Percentiles rank a stretch among this genome's conserved stretches.
phyloP scores from a whole-genome alignment of 148 eudicot species.

The Suaeda aralocaspica region DNA sequence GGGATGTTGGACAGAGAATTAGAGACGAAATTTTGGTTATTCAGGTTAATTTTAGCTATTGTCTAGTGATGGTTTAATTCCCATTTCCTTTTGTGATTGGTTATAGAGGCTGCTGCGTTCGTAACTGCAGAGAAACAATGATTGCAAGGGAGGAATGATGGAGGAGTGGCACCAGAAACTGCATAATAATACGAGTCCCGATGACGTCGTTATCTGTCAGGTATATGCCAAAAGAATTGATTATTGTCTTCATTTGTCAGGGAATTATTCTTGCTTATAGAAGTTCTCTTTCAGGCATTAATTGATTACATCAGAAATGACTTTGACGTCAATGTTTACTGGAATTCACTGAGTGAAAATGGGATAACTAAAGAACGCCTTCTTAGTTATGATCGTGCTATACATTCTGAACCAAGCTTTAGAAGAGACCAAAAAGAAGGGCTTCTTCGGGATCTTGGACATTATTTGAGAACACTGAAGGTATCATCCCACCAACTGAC shows the following conservation, averaged over 20 bases:
- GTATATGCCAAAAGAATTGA: conserved; percentile 33
- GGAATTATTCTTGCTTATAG: conserved; percentile 17
- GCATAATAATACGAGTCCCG: conserved; percentile 98
- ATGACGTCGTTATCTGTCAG: conserved; percentile 97
- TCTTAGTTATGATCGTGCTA: conserved; percentile 94
- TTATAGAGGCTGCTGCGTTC: not conserved
- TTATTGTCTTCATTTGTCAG: conserved; percentile 12
- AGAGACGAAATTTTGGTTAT: conserved; percentile 96
- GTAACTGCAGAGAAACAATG: conserved; percentile 73
- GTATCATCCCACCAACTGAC: conserved; percentile 28
- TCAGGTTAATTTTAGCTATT: conserved; percentile 42
- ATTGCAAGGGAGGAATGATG: conserved; percentile 96
- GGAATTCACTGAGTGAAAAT: conserved; percentile 88
- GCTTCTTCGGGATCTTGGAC: conserved; percentile 87
- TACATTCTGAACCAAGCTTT: conserved; percentile 84
- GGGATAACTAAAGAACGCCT: conserved; percentile 98
- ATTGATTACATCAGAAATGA: conserved; percentile 79
- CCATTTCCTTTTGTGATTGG: conserved; percentile 4
- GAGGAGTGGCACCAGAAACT: conserved; percentile 99
- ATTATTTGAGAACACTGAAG: conserved; percentile 94
- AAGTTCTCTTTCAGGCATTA: conserved; percentile 55
- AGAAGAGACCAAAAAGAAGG: conserved; percentile 84
- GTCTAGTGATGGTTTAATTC: not conserved
- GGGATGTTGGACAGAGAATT: conserved; percentile 98
- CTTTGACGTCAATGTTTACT: conserved; percentile 77